phyloP scores from a whole-genome alignment of 1,284 basidiomycete species.

The Tetrapyrgos nigripes region DNA sequence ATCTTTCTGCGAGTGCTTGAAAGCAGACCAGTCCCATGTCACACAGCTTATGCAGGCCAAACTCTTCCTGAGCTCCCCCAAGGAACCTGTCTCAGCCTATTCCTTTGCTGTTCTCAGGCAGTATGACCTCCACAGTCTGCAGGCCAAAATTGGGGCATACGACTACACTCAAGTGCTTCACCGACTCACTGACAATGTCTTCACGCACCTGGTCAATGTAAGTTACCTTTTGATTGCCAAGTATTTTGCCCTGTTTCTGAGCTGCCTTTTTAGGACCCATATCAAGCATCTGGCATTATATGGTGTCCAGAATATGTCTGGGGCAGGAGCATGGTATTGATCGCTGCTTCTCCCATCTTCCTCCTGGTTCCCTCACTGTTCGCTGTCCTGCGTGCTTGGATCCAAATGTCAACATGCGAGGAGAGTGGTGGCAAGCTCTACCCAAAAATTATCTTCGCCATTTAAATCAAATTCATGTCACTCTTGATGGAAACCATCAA shows the following conservation, averaged over 20 bases:
- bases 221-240: too few species aligned
- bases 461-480: neutral
- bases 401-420: constrained; percentile 24
- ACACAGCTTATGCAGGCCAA: neutral
- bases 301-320: constrained; percentile 23
- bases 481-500: neutral
- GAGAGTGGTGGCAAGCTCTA: neutral
- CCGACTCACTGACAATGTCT: constrained; percentile 10
- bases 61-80: constrained; percentile 7
- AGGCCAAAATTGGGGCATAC: constrained; percentile 8
- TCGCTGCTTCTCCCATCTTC: constrained; percentile 18
- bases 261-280: constrained; percentile 12
- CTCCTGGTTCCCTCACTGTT: constrained; percentile 20
- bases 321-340: constrained; percentile 35
- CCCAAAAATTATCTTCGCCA: neutral
- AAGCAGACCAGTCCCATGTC: neutral
- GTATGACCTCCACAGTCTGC: constrained; percentile 5
- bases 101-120: constrained; percentile 7
- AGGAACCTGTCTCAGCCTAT: constrained; percentile 5
- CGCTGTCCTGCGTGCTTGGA: constrained; percentile 26
- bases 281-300: constrained; percentile 26
- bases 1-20: constrained; percentile 3
- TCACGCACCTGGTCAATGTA: constrained; percentile 16
- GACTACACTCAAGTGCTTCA: constrained; percentile 1
- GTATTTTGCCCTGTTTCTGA: too few species aligned